A percentile compares a stretch with the other conserved stretches of the same genome.
Conservation (phyloP, 2,329 filamentous ascomycete species). For the Diaporthe sp. region DNA sequence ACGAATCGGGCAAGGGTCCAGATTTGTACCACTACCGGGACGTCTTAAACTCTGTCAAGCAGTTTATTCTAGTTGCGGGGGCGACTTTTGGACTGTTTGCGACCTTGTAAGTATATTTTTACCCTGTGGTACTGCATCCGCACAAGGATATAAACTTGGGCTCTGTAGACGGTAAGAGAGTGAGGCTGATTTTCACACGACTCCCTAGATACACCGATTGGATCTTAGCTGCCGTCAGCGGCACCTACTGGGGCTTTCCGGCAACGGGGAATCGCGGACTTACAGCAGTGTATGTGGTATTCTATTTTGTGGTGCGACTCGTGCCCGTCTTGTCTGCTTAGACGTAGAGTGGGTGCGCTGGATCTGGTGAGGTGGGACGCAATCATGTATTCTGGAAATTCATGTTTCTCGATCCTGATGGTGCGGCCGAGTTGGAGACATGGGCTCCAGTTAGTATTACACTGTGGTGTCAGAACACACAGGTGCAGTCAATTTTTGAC, state of each 20-base stretch:
- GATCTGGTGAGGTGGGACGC: too few species aligned
- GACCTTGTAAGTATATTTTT: neutral
- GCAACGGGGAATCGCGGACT: neutral
- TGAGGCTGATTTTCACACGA: neutral
- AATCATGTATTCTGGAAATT: neutral
- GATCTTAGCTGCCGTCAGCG: conserved; percentile 1
- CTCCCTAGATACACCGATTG: neutral
- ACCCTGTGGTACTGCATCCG: too few species aligned
- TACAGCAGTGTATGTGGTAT: neutral
- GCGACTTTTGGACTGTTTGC: neutral
- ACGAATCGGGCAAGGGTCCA: neutral
- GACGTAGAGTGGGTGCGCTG: neutral
- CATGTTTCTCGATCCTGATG: neutral
- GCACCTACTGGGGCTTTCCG: neutral
- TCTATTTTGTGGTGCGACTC: conserved; percentile 1
- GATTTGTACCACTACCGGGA: neutral
- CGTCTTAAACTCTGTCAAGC: neutral
- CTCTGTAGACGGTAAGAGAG: too few species aligned
- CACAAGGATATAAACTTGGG: neutral
- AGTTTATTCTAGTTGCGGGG: neutral
- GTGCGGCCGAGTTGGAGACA: neutral
- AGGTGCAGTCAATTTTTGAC: neutral
- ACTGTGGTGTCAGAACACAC: neutral
- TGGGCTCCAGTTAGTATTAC: neutral
- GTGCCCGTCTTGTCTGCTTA: conserved; percentile 1